These are phyloP conservation scores for Tausonia pullulans DNA, from an alignment of 1,284 basidiomycete genomes.

Conservation along the genomic window DNA sequence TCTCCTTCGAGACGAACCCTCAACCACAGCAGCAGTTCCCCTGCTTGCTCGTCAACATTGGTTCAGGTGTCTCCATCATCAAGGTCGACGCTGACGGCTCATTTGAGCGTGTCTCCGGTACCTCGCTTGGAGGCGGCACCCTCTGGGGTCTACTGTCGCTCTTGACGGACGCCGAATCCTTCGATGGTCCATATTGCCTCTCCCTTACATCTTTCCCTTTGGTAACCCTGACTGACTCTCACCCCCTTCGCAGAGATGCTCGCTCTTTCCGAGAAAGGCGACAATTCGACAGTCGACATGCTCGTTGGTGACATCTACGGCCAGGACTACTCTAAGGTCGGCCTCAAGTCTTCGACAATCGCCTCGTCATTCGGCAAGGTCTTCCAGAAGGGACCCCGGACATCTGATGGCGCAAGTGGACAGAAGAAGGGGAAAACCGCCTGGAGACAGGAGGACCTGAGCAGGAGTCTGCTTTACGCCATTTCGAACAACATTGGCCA, in stretches of 20 bases:
- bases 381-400: conserved; percentile 61
- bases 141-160: conserved; percentile 92
- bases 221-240: not conserved
- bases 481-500: conserved; percentile 99
- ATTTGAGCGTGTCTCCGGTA: conserved; percentile 94
- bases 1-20: conserved; percentile 53
- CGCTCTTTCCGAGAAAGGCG: conserved; percentile 78
- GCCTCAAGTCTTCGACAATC: conserved; percentile 94
- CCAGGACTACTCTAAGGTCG: conserved; percentile 82
- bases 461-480: conserved; percentile 84
- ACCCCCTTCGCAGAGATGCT: conserved; percentile 71
- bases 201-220: conserved; percentile 14
- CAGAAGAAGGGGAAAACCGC: conserved; percentile 41
- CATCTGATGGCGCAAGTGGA: conserved; percentile 22
- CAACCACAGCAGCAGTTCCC: conserved; percentile 70
- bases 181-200: conserved; percentile 62
- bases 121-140: conserved; percentile 97
- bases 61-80: conserved; percentile 94
- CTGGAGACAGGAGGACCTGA: conserved; percentile 89
- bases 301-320: conserved; percentile 99
- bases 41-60: conserved; percentile 95
- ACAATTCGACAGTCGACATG: conserved; percentile 95
- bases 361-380: conserved; percentile 98
- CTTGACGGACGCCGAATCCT: conserved; percentile 86
- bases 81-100: conserved; percentile 90